phyloP scores from a whole-genome alignment of 352 stramenopile genomes.

The Phytophthora europaea region DNA sequence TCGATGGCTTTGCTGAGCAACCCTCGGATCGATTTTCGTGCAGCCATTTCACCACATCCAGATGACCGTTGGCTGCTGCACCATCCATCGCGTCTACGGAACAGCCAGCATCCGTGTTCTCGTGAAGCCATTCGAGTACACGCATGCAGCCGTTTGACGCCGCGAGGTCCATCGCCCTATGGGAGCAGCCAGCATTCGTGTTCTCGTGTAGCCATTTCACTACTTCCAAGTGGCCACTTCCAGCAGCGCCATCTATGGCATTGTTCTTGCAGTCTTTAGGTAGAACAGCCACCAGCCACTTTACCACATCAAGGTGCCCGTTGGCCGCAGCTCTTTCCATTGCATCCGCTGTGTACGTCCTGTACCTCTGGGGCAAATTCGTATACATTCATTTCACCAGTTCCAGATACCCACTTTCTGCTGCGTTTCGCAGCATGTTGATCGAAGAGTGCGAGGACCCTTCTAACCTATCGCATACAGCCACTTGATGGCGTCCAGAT shows the following conservation, averaged over 20 bases:
- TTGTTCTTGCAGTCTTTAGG: not conserved
- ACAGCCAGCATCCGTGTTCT: not conserved
- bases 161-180: not conserved
- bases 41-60: not conserved
- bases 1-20: not conserved
- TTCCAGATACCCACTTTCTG: not conserved
- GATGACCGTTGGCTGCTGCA: not conserved
- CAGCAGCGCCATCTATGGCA: not conserved
- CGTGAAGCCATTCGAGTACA: not conserved
- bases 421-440: not conserved
- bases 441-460: not conserved
- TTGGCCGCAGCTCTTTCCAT: not conserved
- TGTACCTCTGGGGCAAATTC: not conserved
- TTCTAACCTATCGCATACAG: not conserved
- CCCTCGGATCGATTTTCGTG: not conserved
- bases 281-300: not conserved
- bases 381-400: not conserved
- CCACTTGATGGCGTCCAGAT: not conserved
- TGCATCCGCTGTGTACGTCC: not conserved
- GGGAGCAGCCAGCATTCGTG: not conserved
- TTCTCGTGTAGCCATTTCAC: slow-evolving; percentile 3
- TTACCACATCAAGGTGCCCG: not conserved
- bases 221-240: not conserved
- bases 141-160: not conserved
- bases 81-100: not conserved